Evolutionary conservation across 305 asterid species (phyloP).

Genomic region (Plantago coronopus): DNA sequence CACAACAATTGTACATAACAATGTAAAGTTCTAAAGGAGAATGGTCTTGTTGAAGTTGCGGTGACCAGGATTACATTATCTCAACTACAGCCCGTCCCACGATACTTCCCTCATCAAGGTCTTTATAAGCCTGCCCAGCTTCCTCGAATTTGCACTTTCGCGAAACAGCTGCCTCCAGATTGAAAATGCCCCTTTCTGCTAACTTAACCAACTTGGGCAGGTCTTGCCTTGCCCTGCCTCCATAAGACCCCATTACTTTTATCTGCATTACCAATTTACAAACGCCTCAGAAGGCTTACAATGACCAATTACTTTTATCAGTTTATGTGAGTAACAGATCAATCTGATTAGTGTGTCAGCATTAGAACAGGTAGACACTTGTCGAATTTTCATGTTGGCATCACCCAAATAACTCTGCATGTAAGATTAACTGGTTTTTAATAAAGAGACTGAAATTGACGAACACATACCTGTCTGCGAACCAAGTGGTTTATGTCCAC

Average conservation of each 20-base stretch:
- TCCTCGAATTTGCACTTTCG: slow-evolving; percentile 80
- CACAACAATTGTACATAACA: not conserved
- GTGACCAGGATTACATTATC: slow-evolving; percentile 49
- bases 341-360: no score
- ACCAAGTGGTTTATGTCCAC: slow-evolving; percentile 91
- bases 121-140: slow-evolving; percentile 59
- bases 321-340: no score
- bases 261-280: slow-evolving; percentile 45
- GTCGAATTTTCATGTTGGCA: not conserved
- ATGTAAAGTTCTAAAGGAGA: not conserved
- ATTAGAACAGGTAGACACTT: not conserved
- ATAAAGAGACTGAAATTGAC: not conserved
- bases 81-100: slow-evolving; percentile 74
- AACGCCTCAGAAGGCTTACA: not conserved
- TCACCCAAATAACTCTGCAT: not conserved
- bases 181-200: slow-evolving; percentile 79
- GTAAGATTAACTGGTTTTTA: not conserved
- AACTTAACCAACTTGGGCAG: slow-evolving; percentile 83
- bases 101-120: slow-evolving; percentile 71
- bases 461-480: slow-evolving; percentile 71
- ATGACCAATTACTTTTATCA: not conserved
- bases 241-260: slow-evolving; percentile 89
- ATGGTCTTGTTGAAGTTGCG: not conserved
- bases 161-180: slow-evolving; percentile 80
- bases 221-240: slow-evolving; percentile 95